Base-by-base conservation (phyloP, 2,329 filamentous ascomycete genomes). In the Fusarium sp. region DNA sequence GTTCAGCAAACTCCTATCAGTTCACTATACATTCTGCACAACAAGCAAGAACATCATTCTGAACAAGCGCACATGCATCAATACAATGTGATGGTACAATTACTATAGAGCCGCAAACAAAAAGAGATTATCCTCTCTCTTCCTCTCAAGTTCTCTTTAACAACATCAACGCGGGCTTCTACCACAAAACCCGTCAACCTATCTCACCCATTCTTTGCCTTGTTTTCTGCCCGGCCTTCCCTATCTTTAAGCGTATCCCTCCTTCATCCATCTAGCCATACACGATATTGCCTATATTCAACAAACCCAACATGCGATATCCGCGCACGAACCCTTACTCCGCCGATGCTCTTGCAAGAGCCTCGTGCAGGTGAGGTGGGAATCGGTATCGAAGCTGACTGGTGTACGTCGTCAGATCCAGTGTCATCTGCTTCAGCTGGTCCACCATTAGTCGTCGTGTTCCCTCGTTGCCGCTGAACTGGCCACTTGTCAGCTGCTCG, bases 381-480 rank as follows among this genome's bases (percentile, higher is more conserved):
- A 98, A 87, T 76, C 96, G 90, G 81, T 97, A 98, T 76, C 93
- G 90, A 76, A 98, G 89, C 85, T 97, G 89, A 58, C 94, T 95
- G 17, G 94, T 95, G 83, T 97, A 98, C 15, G 96, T 92, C 84
- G 96, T 97, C 74, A 98, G 81, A 80, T 98, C 95, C 79, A 94
- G 90, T 39, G 93, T 94, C 83, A 92, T 93, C 78, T 92, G 89
- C 81, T 92, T 88, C 75, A 97, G 83, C 74, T 91, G 86, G 60
- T 91, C 89, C 52, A 91, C 89, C 80, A 94, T 87, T 78, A 84
- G 81, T 77, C 82, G 85, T 76, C 86, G 84, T 69, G 85, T 91
- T 57, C 87, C 87, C 75, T 90, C 89, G 79, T 91, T 91, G 67
- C 88, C 91, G 72, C 91, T 94, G 79, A 92, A 98, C 73, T 91